Conservation (phyloP, 225 moss, liverwort and hornwort genomes). For the Marchantia paleacea region DNA sequence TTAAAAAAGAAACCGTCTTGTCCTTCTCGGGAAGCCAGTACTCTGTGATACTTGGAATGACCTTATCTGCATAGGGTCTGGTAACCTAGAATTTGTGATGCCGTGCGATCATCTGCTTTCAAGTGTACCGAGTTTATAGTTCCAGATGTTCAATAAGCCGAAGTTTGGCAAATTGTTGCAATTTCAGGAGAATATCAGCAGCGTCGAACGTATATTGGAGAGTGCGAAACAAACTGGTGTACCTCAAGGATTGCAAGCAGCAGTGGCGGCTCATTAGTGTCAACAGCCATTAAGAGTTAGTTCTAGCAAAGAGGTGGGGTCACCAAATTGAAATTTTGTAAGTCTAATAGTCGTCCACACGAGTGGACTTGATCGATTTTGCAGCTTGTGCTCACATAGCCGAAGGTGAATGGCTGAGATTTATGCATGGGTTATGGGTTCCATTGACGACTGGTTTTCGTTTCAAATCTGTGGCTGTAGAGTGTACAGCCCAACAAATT, state of each 20-base stretch:
- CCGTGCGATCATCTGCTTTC: no score
- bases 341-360: conserved; percentile 18
- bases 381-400: not conserved
- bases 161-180: no score
- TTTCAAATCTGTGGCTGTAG: not conserved
- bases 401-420: not conserved
- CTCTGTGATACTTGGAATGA: no score
- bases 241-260: conserved; percentile 57
- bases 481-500: not conserved
- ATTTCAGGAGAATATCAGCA: conserved; percentile 75
- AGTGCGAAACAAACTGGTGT: conserved; percentile 58
- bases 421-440: not conserved
- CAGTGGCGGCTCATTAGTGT: conserved; percentile 32
- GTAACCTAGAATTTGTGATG: no score
- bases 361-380: conserved; percentile 15
- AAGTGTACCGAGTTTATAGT: no score
- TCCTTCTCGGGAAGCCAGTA: no score
- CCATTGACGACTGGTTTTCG: not conserved
- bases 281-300: conserved; percentile 12
- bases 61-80: no score
- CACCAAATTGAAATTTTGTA: conserved; percentile 34
- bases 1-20: no score
- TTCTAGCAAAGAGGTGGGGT: conserved; percentile 11
- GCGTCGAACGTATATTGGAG: conserved; percentile 63
- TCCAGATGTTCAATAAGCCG: no score